Evolutionary conservation across 2,329 filamentous ascomycete species (phyloP).

Genomic region (Hypoxylon sp.): DNA sequence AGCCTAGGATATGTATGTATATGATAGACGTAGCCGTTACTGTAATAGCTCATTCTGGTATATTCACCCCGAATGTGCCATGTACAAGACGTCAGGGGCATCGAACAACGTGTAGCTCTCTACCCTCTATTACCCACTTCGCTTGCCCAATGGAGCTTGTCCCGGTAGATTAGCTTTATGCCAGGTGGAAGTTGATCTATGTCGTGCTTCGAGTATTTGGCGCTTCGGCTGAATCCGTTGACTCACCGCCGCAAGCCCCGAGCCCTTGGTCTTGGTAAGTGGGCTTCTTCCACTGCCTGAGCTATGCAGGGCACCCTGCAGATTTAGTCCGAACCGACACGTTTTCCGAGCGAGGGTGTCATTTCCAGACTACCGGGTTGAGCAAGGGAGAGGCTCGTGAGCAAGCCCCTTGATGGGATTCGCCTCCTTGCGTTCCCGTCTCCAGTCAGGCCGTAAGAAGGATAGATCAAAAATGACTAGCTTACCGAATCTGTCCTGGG

Average conservation of each 20-base stretch:
- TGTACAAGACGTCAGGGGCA: not conserved
- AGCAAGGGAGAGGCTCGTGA: slow-evolving; percentile 17
- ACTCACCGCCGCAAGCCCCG: slow-evolving; percentile 19
- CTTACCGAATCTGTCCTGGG: not conserved
- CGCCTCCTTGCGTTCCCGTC: slow-evolving; percentile 20
- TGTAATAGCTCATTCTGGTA: slow-evolving; percentile 4
- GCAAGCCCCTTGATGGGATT: not conserved
- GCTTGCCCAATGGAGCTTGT: slow-evolving; percentile 9
- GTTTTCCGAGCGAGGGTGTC: slow-evolving; percentile 7
- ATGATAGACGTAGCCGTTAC: slow-evolving; percentile 6
- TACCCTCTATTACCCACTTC: slow-evolving; percentile 11
- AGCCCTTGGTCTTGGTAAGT: slow-evolving; percentile 35
- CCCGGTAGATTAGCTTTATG: slow-evolving; percentile 13
- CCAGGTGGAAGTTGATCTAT: slow-evolving; percentile 8
- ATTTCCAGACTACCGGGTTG: slow-evolving; percentile 24
- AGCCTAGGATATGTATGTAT: slow-evolving; percentile 7
- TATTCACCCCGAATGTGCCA: not conserved
- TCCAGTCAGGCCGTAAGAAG: not conserved
- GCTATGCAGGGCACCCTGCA: slow-evolving; percentile 11
- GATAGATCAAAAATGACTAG: not conserved
- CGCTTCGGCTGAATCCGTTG: slow-evolving; percentile 9
- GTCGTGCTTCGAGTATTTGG: slow-evolving; percentile 7
- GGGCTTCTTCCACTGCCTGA: slow-evolving; percentile 8
- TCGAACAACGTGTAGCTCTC: slow-evolving; percentile 2
- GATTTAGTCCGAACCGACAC: slow-evolving; percentile 14